These are phyloP conservation scores for Xylariales sp. DNA, from an alignment of 2,329 filamentous ascomycete species.

Conservation along the genomic window DNA sequence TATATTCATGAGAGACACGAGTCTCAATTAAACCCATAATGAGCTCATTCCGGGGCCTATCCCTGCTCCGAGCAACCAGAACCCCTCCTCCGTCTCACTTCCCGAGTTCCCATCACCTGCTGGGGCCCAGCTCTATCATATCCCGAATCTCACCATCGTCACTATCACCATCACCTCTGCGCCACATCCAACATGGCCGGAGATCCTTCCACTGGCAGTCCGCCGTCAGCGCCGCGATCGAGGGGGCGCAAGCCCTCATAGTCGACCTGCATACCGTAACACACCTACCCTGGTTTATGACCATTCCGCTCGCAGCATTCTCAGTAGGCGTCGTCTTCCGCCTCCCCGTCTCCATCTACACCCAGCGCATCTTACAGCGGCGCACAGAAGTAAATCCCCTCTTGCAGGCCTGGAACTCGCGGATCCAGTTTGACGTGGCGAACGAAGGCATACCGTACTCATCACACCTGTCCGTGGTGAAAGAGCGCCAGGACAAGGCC, in stretches of 20 bases:
- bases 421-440: constrained; percentile 40
- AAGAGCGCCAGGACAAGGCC: constrained; percentile 45
- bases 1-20: constrained; percentile 9
- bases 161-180: neutral
- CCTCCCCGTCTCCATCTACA: constrained; percentile 60
- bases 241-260: constrained; percentile 57
- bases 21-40: constrained; percentile 9
- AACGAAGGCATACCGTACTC: constrained; percentile 31
- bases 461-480: constrained; percentile 41
- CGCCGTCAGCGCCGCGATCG: constrained; percentile 44
- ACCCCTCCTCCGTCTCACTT: neutral
- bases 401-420: constrained; percentile 51
- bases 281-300: constrained; percentile 64
- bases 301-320: constrained; percentile 64
- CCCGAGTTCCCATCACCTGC: neutral
- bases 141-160: neutral
- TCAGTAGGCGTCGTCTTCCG: constrained; percentile 58
- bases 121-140: neutral
- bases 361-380: constrained; percentile 47
- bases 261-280: constrained; percentile 56
- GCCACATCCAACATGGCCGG: constrained; percentile 17
- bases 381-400: constrained; percentile 50
- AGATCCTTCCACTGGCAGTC: constrained; percentile 51
- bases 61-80: constrained; percentile 15
- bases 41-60: constrained; percentile 20